A percentile compares a stretch with the other conserved stretches of the same genome.
Conservation (phyloP, 2,329 filamentous ascomycete genomes). For the Fusarium metavorans region DNA sequence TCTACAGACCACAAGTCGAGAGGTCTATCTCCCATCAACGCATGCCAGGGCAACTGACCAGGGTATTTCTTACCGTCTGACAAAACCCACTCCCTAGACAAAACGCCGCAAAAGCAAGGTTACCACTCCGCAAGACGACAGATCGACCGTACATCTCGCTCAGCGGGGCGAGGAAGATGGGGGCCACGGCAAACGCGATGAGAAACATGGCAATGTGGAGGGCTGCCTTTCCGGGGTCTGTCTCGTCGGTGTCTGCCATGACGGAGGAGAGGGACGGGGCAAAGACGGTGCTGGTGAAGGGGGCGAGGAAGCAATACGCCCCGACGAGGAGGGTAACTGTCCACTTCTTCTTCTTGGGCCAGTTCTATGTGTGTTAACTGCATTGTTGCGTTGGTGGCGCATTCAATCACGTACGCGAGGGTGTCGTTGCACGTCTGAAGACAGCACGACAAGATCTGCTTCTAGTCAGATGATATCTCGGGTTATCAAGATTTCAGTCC, state of each 20-base stretch:
- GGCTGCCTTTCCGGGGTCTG: not conserved
- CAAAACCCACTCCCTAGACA: not conserved
- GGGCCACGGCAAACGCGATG: not conserved
- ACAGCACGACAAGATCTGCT: not conserved
- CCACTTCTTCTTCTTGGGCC: not conserved
- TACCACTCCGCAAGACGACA: not conserved
- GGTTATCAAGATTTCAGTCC: not conserved
- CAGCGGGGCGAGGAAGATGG: not conserved
- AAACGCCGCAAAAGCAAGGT: not conserved
- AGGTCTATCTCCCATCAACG: not conserved
- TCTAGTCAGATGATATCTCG: not conserved
- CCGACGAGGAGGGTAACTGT: not conserved
- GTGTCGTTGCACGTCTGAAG: not conserved
- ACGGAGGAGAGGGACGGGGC: not conserved
- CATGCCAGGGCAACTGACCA: not conserved
- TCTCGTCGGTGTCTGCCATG: not conserved
- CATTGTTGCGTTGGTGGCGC: not conserved
- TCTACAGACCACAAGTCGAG: not conserved
- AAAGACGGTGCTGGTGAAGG: not conserved
- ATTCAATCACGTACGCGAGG: not conserved
- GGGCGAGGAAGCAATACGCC: not conserved
- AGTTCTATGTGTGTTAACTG: not conserved
- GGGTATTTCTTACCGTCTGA: not conserved
- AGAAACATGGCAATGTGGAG: not conserved
- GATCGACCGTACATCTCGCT: not conserved